Evolutionary conservation across 345 rosid genomes (phyloP), one percentile per base, ranked within the genome.

Genomic region (Camelina laxa): DNA sequence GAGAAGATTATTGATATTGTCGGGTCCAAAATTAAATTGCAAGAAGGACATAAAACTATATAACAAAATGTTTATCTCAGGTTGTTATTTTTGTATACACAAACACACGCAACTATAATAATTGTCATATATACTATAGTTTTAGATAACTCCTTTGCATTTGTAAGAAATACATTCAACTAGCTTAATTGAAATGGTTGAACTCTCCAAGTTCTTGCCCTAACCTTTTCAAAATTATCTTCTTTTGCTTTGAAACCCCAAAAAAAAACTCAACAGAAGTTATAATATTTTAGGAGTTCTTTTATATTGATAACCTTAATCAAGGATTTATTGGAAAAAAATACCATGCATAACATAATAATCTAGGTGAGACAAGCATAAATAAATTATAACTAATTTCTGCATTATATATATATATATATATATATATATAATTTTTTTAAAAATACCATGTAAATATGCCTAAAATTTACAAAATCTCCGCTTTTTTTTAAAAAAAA

Each of bases 1-100:
- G 72, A 8, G 66, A 65, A 60, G 55, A 27, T 75, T 67, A 75
- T 51, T 68, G 79, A 61, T 33, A 69, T 54, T 69, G 60, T 76
- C 70, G 70, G 70, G 60, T 59, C 73, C 42, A 59, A 21, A 75
- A 58, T 6, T 60, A 60, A 60, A 50, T 67, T 17, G 20, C 48
- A 41, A 47, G 7, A 13, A 33, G 7, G 6, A 47, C 31, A 57
- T 64, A 21, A 24, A 13, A 42, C 45, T 56, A 33, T 24, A 6
- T 24, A 8, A 47, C 58, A 35, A 61, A 69, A 54, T 76, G 70
- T 62, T 45, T 45, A 54, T 54, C 58, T 69, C 66, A 70, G 51
- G 70, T 63, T 76, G 35, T 64, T 64, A 64, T 70, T 62, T 62
- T 63, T 47, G 2, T 41, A 30, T 60, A 21, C 31, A 20, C 47